These are phyloP conservation scores for Kewa caespitosa DNA, from an alignment of 179 eudicot species.

Conservation along the genomic window DNA sequence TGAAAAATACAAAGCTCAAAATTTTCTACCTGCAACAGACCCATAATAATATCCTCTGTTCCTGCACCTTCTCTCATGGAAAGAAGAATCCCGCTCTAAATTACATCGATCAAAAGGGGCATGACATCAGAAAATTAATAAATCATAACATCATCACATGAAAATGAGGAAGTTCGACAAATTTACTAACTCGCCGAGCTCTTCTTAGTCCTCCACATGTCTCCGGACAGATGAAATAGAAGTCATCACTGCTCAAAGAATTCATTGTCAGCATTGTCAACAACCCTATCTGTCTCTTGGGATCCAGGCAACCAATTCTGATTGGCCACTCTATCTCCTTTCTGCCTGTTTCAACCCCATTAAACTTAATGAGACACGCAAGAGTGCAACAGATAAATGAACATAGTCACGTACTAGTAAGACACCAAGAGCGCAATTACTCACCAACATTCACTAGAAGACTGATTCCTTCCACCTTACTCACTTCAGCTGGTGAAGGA, in stretches of 20 bases:
- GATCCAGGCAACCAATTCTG: conserved; percentile 73
- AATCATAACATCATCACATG: not conserved
- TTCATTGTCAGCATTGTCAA: conserved; percentile 56
- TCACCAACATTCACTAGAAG: conserved; percentile 54
- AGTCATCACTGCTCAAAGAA: conserved; percentile 61
- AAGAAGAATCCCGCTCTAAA: conserved; percentile 60
- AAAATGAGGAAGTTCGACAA: not conserved
- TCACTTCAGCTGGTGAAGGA: conserved; percentile 93
- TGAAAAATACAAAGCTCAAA: not conserved
- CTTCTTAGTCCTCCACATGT: conserved; percentile 29
- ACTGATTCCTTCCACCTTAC: conserved; percentile 71
- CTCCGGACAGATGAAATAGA: conserved; percentile 76
- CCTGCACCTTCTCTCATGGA: conserved; percentile 82
- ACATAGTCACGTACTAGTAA: no score
- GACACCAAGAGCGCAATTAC: not conserved
- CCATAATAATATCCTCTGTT: conserved; percentile 56
- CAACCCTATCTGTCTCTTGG: conserved; percentile 47
- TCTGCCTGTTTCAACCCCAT: conserved; percentile 44
- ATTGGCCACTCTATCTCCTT: conserved; percentile 53
- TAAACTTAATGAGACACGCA: not conserved
- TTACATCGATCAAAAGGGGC: not conserved
- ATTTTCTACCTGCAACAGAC: conserved; percentile 70
- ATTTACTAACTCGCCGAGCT: conserved; percentile 41
- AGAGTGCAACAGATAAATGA: no score
- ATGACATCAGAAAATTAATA: not conserved